phyloP scores from a whole-genome alignment of 78 protist genomes.

The Cavenderia fasciculata region DNA sequence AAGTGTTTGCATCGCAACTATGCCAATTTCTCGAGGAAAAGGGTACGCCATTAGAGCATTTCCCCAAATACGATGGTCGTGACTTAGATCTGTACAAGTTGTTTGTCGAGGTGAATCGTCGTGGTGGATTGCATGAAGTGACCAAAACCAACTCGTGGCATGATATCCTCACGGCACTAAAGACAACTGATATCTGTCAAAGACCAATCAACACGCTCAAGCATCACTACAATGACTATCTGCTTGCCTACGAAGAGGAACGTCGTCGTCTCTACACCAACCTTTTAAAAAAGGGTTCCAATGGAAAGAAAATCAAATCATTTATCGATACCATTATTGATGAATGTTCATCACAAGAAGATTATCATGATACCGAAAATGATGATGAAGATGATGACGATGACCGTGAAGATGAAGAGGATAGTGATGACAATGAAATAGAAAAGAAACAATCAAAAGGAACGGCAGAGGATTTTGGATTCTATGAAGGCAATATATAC shows the following conservation, averaged over 20 bases:
- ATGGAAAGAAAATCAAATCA: background rate
- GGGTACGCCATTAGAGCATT: slow-evolving; percentile 6
- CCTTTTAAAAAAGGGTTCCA: background rate
- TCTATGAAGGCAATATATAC: slow-evolving; percentile 31
- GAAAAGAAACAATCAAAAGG: background rate
- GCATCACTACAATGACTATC: slow-evolving; percentile 24
- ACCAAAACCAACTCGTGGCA: slow-evolving; percentile 27
- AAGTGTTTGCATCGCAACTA: slow-evolving; percentile 35
- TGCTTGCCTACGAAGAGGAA: slow-evolving; percentile 15
- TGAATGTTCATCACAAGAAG: slow-evolving; percentile 13
- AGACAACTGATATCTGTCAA: slow-evolving; percentile 33
- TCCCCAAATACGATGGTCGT: slow-evolving; percentile 66
- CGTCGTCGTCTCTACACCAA: background rate
- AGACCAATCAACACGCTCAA: slow-evolving; percentile 63
- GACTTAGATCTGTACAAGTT: slow-evolving; percentile 65
- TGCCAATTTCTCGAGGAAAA: slow-evolving; percentile 27
- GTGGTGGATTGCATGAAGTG: slow-evolving; percentile 43
- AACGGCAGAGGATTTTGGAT: slow-evolving; percentile 43
- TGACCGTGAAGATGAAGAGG: background rate
- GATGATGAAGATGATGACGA: background rate
- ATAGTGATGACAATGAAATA: background rate
- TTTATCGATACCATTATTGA: slow-evolving; percentile 14
- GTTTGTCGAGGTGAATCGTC: slow-evolving; percentile 56
- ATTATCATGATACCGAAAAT: background rate
- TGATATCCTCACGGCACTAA: slow-evolving; percentile 22